Evolutionary conservation across 352 stramenopile genomes (phyloP), one percentile per base, ranked within the genome.

Genomic region (Globisporangium nodosum): DNA sequence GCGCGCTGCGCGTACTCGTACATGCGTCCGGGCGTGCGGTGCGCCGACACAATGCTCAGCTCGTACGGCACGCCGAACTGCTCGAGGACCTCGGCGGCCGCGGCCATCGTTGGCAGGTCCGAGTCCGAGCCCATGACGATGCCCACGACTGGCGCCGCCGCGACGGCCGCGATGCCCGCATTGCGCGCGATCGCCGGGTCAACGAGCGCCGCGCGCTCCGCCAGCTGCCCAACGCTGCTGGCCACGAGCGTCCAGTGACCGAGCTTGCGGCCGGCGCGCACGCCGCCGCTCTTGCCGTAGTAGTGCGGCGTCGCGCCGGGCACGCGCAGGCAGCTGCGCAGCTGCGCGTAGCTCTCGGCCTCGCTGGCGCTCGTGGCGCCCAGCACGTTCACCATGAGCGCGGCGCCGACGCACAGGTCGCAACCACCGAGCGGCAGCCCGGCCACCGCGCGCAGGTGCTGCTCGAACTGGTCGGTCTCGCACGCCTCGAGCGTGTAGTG

Each of bases 401-500:
- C 70, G 7, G 91, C 83, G 46, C 88, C 87, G 11, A 98, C 94
- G 47, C 86, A 80, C 60, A 99, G 70, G 16, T 86, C 78, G 57
- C 94, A 98, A 61, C 85, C 87, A 39, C 96, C 96, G 9, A 99
- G 79, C n/a, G 94, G 94, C 52, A 99, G 77, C 0, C 87, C 94
- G 54, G 90, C 87, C 35, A 99, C 84, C 15, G 89, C 96, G 55
- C 96, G 87, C 57, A 99, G 63, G 74, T 99, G 97, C 82, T 99
- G 98, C 73, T 99, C 97, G 77, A 99, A 99, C 77, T 99, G 97
- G 72, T 95, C 91, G 5, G 94, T 96, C 43, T 96, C 89, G 65
- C 96, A 99, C 16, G 96, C 96, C 73, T 99, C 96, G 71, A 99
- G 98, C 45, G 96, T 99, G 76, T 99, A 99, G 76, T 99, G 97